These are phyloP conservation scores for Blastocystis sp. DNA, from an alignment of 352 stramenopile genomes.

Conservation along the genomic window DNA sequence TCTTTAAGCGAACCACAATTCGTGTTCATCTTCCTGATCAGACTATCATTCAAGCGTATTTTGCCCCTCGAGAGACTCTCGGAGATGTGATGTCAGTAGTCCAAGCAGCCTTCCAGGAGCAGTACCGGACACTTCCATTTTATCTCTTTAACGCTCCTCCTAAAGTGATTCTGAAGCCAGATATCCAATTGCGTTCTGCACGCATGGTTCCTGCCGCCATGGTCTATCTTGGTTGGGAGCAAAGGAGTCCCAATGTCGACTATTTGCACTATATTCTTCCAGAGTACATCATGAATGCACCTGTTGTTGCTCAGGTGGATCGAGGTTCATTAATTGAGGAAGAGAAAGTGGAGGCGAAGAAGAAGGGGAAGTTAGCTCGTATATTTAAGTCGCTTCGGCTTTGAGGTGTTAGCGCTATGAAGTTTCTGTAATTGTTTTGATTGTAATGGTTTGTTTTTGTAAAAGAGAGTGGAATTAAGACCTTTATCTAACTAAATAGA, in stretches of 20 bases:
- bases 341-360: not conserved
- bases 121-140: not conserved
- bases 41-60: slow-evolving; percentile 5
- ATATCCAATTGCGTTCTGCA: not conserved
- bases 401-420: not conserved
- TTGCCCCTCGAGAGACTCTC: not conserved
- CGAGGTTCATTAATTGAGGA: not conserved
- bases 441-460: slow-evolving; percentile 2
- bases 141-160: slow-evolving; percentile 3
- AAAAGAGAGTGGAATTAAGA: slow-evolving; percentile 1
- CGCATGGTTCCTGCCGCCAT: not conserved
- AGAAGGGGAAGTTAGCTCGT: slow-evolving; percentile 2
- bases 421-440: no score
- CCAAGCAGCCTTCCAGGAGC: not conserved
- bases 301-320: not conserved
- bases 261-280: not conserved
- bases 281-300: not conserved
- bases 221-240: slow-evolving; percentile 11
- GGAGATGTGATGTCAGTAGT: not conserved
- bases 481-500: no score
- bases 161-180: not conserved
- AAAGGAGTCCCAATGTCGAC: not conserved
- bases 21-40: not conserved
- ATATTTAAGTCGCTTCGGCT: not conserved
- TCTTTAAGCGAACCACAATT: not conserved